Evolutionary conservation across 495 filamentous ascomycete species (phyloP), one percentile per base, ranked within the genome.

Genomic region (Penicillium waksmanii): DNA sequence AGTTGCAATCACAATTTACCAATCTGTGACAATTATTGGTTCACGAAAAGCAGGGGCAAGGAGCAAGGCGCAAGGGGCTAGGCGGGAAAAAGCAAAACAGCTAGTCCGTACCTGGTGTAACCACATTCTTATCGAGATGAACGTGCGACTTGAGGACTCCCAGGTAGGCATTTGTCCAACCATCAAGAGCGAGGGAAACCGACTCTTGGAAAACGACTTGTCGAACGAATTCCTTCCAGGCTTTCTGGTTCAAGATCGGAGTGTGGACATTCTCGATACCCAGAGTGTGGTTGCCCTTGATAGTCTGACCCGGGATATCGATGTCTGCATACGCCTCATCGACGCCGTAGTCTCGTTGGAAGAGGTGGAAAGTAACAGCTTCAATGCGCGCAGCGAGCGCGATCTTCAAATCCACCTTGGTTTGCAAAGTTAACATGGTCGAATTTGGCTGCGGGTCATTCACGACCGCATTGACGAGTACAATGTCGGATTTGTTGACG

Each of bases 251-350:
- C 15, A 58, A 55, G 13, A 77, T 19, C 19, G 66, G 66, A 0
- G 71, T 76, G 19, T 49, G 48, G 17, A 62, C 56, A 21, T 72
- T 55, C 5, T 46, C 21, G 3, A 73, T 64, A 2, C 60, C 65
- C 12, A 79, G 58, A 3, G 67, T 69, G n/a, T 75, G 67, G 43
- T 74, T 71, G 8, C 77, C 77, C 8, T 68, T 58, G 60, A 78
- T 68, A 0, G 25, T 60, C 43, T 63, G 52, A 0, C 66, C 71
- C 7, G 63, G 54, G 42, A 79, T 61, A 3, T 63, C 53, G 13
- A 72, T 40, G 2, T 49, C 52, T n/a, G 57, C 66, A 47, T 65
- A 77, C 6, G 75, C 64, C 51, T 64, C 63, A 34, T 72, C 69
- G 5, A 54, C 56, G 2, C 67, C 57, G 11, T 55, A 51, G 2